These are phyloP conservation scores for Rubus idaeus DNA, from an alignment of 306 rosid species.

Conservation along the genomic window DNA sequence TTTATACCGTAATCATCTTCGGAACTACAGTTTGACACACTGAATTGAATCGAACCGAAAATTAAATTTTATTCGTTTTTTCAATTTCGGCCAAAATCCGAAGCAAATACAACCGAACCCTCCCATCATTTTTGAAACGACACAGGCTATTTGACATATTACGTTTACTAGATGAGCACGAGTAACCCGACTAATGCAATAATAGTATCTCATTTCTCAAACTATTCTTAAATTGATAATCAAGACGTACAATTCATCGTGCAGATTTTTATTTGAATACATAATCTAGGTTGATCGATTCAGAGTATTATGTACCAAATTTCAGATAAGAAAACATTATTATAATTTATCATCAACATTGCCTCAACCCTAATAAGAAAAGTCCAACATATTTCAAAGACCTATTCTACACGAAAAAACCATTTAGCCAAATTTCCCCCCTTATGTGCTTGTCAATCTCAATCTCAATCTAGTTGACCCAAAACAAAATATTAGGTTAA, in stretches of 20 bases:
- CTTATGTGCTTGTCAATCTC: not conserved
- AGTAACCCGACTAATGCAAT: not conserved
- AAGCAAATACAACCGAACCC: no score
- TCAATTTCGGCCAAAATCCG: no score
- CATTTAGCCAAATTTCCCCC: not conserved
- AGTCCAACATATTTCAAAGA: not conserved
- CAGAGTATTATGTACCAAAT: not conserved
- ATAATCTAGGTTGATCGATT: not conserved
- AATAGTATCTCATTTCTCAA: not conserved
- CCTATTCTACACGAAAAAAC: conserved; percentile 9
- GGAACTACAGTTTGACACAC: no score
- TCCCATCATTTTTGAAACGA: no score
- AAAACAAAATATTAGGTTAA: conserved; percentile 1
- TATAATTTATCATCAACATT: not conserved
- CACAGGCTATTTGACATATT: not conserved
- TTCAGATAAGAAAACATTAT: not conserved
- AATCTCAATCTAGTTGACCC: conserved; percentile 5
- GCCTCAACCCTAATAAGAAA: not conserved
- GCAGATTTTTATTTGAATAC: not conserved
- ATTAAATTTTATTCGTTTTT: no score
- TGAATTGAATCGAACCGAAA: no score
- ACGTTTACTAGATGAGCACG: not conserved
- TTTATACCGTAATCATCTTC: no score
- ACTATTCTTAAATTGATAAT: not conserved
- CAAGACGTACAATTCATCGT: no score